Base-by-base conservation (phyloP, 805 yeast species). In the Saturnispora quitensis region DNA sequence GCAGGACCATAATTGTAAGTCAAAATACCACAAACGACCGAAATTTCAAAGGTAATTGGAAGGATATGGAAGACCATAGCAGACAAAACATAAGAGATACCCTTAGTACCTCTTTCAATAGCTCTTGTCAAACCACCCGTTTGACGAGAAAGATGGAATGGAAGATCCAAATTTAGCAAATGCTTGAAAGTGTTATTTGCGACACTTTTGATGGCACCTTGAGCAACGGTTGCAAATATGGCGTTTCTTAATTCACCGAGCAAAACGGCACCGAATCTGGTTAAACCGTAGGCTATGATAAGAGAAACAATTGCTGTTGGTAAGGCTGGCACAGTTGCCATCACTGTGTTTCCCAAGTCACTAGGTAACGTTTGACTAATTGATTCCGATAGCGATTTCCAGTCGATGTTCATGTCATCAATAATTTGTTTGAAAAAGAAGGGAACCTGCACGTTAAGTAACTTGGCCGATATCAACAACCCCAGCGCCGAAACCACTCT, bases 1-100 rank as follows among this genome's bases (percentile, higher is more conserved):
- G 83, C 74, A 2, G 78, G 68, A 25, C 99, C 99, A 64, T 89
- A 93, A 65, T 91, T 91, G 66, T 90, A 91, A 15, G 97, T 89
- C 58, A 93, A 72, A 43, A 93, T 86, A 52, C 97, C 96, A 64
- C 97, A 87, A 12, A 93, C 99, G 51, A 93, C 84, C 3, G 86
- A 77, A 50, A 93, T 93, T 66, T 93, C 99, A 64, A 93, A 86
- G 3, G 95, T 76, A 40, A 91, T 86, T 8, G 99, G 99, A 34
- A 91, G 73, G 36, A 93, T 90, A 65, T 93, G 98, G 72, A 93
- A 91, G n/a, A 93, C 96, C 96, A 91, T 87, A 2, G 98, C 96
- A 36, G 87, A 81, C 45, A 93, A 72, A 5, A 93, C 97, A 60
- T 86, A 90, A 12, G 95, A 84, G 50, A 93, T 91, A 71, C 99